Conservation (phyloP, 345 rosid species). For the Reutealis trisperma region DNA sequence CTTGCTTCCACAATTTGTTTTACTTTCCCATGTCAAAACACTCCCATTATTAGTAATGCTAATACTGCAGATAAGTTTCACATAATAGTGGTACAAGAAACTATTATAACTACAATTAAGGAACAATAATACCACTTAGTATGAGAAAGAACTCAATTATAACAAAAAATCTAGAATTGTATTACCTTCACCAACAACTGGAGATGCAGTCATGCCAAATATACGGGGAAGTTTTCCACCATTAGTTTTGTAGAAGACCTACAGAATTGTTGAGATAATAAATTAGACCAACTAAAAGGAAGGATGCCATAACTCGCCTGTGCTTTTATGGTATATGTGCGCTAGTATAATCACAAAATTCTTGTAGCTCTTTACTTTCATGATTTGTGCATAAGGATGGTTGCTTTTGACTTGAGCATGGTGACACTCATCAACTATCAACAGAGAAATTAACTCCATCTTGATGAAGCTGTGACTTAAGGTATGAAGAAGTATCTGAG, state of each 20-base stretch:
- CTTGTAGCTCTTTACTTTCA: conserved; percentile 62
- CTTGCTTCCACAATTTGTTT: no score
- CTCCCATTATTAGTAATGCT: no score
- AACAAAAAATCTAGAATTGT: conserved; percentile 8
- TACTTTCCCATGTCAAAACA: no score
- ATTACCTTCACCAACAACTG: conserved; percentile 90
- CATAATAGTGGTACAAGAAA: neutral
- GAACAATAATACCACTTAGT: conserved; percentile 7
- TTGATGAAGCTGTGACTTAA: conserved; percentile 85
- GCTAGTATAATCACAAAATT: conserved; percentile 6
- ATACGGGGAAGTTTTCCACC: conserved; percentile 62
- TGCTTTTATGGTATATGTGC: neutral
- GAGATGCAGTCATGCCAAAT: conserved; percentile 99
- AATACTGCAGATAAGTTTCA: neutral
- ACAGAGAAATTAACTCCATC: conserved; percentile 86
- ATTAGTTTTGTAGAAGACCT: conserved; percentile 69
- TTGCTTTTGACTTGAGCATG: conserved; percentile 83
- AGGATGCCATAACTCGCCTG: neutral
- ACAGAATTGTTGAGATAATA: conserved; percentile 32
- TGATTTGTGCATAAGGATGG: conserved; percentile 90
- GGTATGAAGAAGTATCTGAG: conserved; percentile 63
- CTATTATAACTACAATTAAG: no score
- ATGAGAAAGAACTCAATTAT: neutral
- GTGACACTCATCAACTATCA: conserved; percentile 93
- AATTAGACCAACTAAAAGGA: conserved; percentile 15